A percentile compares a stretch with the other conserved stretches of the same genome.
These are phyloP conservation scores for Lachancea dasiensis DNA, from an alignment of 805 yeast species.

Conservation along the genomic window DNA sequence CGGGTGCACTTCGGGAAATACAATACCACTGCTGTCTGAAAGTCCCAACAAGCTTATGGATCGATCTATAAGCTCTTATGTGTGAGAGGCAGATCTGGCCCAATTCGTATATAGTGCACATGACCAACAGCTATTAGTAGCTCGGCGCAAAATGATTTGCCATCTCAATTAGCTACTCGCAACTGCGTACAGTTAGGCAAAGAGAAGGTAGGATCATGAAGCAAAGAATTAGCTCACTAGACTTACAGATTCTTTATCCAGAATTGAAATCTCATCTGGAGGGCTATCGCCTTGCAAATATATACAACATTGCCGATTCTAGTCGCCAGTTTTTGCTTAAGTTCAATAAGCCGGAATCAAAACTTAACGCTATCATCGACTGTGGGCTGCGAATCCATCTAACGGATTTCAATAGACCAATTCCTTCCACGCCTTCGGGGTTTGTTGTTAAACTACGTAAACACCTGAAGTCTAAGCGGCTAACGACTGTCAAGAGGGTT, in stretches of 20 bases:
- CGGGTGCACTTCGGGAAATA: no score
- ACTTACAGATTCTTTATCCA: conserved; percentile 60
- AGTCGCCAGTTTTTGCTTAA: conserved; percentile 69
- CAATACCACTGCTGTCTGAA: no score
- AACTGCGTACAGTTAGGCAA: no score
- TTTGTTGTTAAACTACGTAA: conserved; percentile 84
- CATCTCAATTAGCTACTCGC: no score
- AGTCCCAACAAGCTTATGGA: no score
- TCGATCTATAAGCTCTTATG: no score
- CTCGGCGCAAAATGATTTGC: no score
- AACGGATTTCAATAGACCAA: conserved; percentile 75
- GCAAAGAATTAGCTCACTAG: conserved; percentile 85
- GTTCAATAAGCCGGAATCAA: conserved; percentile 79
- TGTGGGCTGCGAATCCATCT: conserved; percentile 78
- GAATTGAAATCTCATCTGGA: conserved; percentile 57
- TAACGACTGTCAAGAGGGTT: conserved; percentile 67
- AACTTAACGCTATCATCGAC: conserved; percentile 68
- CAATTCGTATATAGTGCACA: no score
- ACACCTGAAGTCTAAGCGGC: conserved; percentile 73
- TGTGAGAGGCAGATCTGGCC: no score
- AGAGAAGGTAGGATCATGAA: conserved; percentile 35
- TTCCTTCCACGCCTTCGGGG: conserved; percentile 75
- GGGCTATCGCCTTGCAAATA: conserved; percentile 72
- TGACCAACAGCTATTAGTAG: no score
- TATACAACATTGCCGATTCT: conserved; percentile 72